Base-by-base conservation (phyloP, 352 stramenopile species). In the Pythium biforme region DNA sequence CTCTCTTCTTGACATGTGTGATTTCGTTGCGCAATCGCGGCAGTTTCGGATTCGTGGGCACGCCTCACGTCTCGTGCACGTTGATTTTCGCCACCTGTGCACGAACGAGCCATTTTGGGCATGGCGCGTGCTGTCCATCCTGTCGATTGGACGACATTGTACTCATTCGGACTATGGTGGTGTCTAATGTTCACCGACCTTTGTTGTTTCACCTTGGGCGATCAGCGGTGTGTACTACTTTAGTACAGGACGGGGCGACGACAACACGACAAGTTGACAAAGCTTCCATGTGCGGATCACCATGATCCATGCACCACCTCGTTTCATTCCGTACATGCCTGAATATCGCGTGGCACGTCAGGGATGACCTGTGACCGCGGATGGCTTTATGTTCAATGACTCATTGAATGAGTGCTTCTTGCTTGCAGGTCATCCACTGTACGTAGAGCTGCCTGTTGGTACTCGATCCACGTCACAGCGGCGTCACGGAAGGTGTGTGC, bases 21-120 rank as follows among this genome's bases (percentile, higher is more conserved):
- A 19, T 37, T 22, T 25, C n/a, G 49, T 55, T 55, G 49, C 49
- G 49, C 49, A 55, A 55, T 55, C 49, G 19, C 17, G 27, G 19
- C 29, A 19, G 49, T 55, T 55, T 43, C 49, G 49, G 34, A 33
- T 55, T 34, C 29, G 26, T 29, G 8, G 37, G 37, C 37, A 14
- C 12, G 37, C 1, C 12, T 43, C n/a, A 5, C 37, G 37, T 43
- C 37, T n/a, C n/a, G n/a, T 43, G 37, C 37, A 43, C 15, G 37
- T 43, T n/a, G 37, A 43, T 19, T 43, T 43, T 43, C 37, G 37
- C 37, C 37, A 17, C 37, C 29, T 47, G 55, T 55, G 45, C 55
- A 62, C 55, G 43, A 62, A 62, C 55, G 55, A 48, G 55, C 43
- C 37, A 43, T n/a, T 17, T n/a, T 20, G 37, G 37, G n/a, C n/a